Conservation (phyloP, 2,329 filamentous ascomycete species). For the Aspergillus ochraceoroseus region DNA sequence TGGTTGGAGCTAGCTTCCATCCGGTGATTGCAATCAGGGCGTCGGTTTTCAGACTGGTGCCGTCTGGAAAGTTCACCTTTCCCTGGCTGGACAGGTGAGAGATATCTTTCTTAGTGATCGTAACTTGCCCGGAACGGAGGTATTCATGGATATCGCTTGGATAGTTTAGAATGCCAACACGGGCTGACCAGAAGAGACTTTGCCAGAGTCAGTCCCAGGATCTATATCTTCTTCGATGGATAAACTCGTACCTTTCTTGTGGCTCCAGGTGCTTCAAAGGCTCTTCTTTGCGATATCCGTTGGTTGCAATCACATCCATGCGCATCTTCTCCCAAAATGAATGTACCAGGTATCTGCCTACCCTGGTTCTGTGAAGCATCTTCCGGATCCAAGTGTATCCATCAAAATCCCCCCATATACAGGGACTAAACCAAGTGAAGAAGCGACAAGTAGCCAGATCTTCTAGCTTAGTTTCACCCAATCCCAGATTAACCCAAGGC, state of each 20-base stretch:
- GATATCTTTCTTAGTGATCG: conserved; percentile 7
- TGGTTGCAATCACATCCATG: conserved; percentile 1
- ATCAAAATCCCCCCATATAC: conserved; percentile 4
- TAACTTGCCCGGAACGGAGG: conserved; percentile 10
- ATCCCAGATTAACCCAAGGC: neutral
- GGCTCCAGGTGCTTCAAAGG: conserved; percentile 4
- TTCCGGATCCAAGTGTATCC: conserved; percentile 1
- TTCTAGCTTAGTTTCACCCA: neutral
- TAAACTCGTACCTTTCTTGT: conserved; percentile 1
- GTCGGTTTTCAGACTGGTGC: conserved; percentile 2
- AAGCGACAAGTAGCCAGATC: conserved; percentile 1
- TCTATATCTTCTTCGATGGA: neutral
- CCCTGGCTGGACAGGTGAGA: conserved; percentile 4
- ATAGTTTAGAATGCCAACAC: conserved; percentile 11
- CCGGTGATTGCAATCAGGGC: conserved; percentile 8
- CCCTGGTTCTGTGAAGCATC: conserved; percentile 1
- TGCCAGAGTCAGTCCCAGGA: neutral
- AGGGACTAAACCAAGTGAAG: conserved; percentile 6
- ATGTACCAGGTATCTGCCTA: conserved; percentile 5
- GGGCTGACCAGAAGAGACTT: conserved; percentile 12
- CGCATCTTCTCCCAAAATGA: conserved; percentile 6
- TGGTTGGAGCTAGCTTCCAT: conserved; percentile 2
- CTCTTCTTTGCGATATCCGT: conserved; percentile 7
- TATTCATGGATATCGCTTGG: conserved; percentile 9
- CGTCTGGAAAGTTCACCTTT: conserved; percentile 2